Evolutionary conservation across 352 stramenopile species (phyloP).

Genomic region (Albugo laibachii): DNA sequence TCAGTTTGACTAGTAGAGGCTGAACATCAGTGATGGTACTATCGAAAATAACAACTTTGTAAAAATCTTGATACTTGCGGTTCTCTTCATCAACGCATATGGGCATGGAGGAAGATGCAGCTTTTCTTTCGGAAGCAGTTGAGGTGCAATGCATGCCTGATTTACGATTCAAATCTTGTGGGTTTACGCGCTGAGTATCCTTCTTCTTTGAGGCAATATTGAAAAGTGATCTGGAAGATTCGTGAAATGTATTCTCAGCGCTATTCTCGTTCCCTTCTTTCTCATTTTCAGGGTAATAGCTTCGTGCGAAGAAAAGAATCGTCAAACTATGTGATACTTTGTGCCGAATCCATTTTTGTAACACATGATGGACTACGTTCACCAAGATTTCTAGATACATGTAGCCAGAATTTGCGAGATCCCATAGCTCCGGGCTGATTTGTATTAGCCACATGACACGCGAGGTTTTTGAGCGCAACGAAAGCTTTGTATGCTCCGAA

Average conservation of each 20-base stretch:
- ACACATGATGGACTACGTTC: constrained; percentile 39
- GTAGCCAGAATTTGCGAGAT: constrained; percentile 71
- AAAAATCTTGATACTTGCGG: constrained; percentile 70
- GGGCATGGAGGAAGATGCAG: constrained; percentile 1
- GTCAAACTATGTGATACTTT: constrained; percentile 82
- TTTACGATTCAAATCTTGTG: constrained; percentile 30
- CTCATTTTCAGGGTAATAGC: constrained; percentile 61
- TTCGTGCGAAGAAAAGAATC: constrained; percentile 83
- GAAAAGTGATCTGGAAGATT: constrained; percentile 31
- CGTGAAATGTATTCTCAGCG: constrained; percentile 14
- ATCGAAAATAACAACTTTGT: constrained; percentile 68
- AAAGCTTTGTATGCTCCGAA: constrained; percentile 91
- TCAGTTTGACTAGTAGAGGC: constrained; percentile 30
- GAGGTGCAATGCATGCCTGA: neutral
- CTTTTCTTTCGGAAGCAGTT: neutral
- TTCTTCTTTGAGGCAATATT: constrained; percentile 11
- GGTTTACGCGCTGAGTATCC: constrained; percentile 19
- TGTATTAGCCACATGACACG: constrained; percentile 96
- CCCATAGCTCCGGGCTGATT: constrained; percentile 90
- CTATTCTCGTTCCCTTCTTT: constrained; percentile 40
- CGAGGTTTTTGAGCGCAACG: constrained; percentile 85
- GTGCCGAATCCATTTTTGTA: constrained; percentile 69
- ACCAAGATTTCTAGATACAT: constrained; percentile 86
- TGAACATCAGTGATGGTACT: constrained; percentile 45
- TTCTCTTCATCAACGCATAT: constrained; percentile 84